Percentiles rank a stretch among this genome's conserved stretches.
Evolutionary conservation across 345 rosid species (phyloP).

Genomic region (Excoecaria agallocha): DNA sequence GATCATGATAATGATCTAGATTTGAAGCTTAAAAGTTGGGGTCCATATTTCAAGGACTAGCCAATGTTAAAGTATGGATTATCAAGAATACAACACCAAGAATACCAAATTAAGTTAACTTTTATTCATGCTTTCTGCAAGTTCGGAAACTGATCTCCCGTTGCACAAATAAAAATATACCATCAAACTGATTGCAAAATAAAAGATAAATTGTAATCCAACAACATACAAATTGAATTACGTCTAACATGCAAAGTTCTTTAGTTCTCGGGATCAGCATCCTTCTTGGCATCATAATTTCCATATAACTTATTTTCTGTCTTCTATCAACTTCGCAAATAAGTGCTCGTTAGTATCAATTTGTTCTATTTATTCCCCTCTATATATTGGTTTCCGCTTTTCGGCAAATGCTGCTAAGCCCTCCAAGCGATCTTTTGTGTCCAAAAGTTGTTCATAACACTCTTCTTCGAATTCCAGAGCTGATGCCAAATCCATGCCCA

Average conservation of each 20-base stretch:
- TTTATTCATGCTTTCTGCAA: neutral
- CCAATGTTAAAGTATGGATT: too few relatives aligned
- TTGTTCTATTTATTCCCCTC: conserved; percentile 38
- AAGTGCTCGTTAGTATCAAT: neutral
- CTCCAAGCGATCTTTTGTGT: conserved; percentile 80
- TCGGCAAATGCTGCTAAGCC: conserved; percentile 91
- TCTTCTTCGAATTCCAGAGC: conserved; percentile 74
- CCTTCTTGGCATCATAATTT: conserved; percentile 16
- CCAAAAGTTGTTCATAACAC: conserved; percentile 55
- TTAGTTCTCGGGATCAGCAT: neutral
- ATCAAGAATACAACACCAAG: too few relatives aligned
- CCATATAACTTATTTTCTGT: conserved; percentile 58
- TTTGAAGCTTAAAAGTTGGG: neutral
- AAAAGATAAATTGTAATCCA: neutral
- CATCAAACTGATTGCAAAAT: neutral
- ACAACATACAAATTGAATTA: neutral
- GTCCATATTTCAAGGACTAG: too few relatives aligned
- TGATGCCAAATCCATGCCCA: conserved; percentile 50
- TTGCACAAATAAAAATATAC: neutral
- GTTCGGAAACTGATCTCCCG: neutral
- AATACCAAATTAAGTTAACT: too few relatives aligned
- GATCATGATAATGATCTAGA: neutral
- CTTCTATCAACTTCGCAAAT: conserved; percentile 48
- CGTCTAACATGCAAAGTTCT: neutral
- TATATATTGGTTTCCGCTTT: conserved; percentile 73